phyloP scores from a whole-genome alignment of 345 rosid species.

The Pugionium dolabratum region DNA sequence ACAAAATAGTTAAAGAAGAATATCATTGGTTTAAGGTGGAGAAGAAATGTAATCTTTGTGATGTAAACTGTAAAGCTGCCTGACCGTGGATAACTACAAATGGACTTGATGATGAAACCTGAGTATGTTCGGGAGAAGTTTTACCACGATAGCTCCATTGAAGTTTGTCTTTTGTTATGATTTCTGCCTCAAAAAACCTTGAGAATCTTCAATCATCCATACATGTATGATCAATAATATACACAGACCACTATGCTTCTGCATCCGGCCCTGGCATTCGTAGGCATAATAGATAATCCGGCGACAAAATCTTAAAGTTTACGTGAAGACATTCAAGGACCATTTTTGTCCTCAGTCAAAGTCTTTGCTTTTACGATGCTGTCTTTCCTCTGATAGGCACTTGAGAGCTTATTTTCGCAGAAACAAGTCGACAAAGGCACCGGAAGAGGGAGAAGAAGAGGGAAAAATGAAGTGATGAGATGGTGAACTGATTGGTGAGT shows the following conservation, averaged over 20 bases:
- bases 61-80: too few relatives aligned
- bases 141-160: constrained; percentile 44
- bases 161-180: constrained; percentile 31
- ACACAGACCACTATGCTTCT: constrained; percentile 42
- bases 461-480: too few relatives aligned
- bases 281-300: constrained; percentile 27
- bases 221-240: constrained; percentile 33
- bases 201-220: constrained; percentile 5
- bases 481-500: too few relatives aligned
- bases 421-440: too few relatives aligned
- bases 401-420: too few relatives aligned
- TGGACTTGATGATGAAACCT: constrained; percentile 42
- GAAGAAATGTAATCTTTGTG: too few relatives aligned
- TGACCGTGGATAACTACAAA: constrained; percentile 31
- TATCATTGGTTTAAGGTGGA: too few relatives aligned
- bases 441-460: too few relatives aligned
- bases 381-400: constrained; percentile 18
- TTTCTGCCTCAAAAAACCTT: background rate
- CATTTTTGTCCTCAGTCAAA: constrained; percentile 44
- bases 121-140: constrained; percentile 34
- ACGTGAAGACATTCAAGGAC: constrained; percentile 44
- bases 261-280: constrained; percentile 41
- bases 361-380: constrained; percentile 54
- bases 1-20: too few relatives aligned
- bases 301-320: constrained; percentile 41